These are phyloP conservation scores for Daldinia vernicosa DNA, from an alignment of 495 filamentous ascomycete species.

Conservation along the genomic window DNA sequence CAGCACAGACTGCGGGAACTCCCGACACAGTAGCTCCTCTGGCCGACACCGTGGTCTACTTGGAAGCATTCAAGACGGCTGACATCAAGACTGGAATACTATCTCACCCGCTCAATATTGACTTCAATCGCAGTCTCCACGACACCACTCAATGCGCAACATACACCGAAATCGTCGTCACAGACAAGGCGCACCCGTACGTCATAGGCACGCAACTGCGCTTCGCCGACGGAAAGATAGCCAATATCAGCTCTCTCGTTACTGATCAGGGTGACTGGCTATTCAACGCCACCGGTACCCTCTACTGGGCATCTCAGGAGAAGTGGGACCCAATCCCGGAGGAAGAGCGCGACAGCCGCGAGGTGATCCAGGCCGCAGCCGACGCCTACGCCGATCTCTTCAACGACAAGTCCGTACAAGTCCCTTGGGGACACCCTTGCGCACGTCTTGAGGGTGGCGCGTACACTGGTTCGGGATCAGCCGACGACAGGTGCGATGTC, in stretches of 20 bases:
- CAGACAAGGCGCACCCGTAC: conserved; percentile 54
- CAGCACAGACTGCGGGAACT: conserved; percentile 54
- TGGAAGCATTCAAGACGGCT: conserved; percentile 54
- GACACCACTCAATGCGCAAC: conserved; percentile 62
- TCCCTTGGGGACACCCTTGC: conserved; percentile 61
- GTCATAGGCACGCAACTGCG: conserved; percentile 61
- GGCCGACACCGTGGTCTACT: conserved; percentile 44
- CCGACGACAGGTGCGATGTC: conserved; percentile 50
- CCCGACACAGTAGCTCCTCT: conserved; percentile 45
- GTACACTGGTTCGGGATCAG: conserved; percentile 52
- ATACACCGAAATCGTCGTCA: conserved; percentile 61
- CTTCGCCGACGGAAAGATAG: conserved; percentile 43
- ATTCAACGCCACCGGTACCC: conserved; percentile 62
- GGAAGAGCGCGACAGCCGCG: conserved; percentile 52
- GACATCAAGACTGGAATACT: conserved; percentile 53
- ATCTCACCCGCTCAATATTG: conserved; percentile 53
- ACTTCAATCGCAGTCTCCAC: conserved; percentile 58
- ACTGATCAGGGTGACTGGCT: conserved; percentile 58
- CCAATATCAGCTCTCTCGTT: conserved; percentile 55
- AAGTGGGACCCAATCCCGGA: conserved; percentile 58
- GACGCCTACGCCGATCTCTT: conserved; percentile 62
- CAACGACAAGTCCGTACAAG: conserved; percentile 52
- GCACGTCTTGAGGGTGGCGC: conserved; percentile 58
- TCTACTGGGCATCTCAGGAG: conserved; percentile 53
- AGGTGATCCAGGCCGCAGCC: conserved; percentile 56